These are phyloP conservation scores for Wickerhamomyces bovis DNA, from an alignment of 805 yeast species.

Conservation along the genomic window DNA sequence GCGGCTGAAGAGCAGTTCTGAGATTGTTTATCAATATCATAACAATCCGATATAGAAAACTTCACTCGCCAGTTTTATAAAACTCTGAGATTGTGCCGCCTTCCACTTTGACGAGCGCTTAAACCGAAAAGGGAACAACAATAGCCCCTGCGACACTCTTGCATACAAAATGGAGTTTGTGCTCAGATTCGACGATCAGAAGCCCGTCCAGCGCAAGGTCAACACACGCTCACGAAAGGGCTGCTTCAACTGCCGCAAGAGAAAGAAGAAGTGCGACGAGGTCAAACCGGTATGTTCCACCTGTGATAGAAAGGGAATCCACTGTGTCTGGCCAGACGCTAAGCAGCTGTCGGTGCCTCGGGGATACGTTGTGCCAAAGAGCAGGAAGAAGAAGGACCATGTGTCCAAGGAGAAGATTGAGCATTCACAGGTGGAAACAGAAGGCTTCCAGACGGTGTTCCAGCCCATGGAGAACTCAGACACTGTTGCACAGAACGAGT, in stretches of 20 bases:
- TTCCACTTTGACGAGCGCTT: background rate
- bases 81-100: background rate
- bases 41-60: too few relatives aligned
- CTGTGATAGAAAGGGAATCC: constrained; percentile 31
- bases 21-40: too few relatives aligned
- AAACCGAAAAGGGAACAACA: background rate
- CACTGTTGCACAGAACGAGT: background rate
- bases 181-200: constrained; percentile 2
- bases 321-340: constrained; percentile 22
- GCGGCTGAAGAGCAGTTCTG: too few relatives aligned
- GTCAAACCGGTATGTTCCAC: constrained; percentile 35
- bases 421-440: background rate
- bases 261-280: constrained; percentile 63
- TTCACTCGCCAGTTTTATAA: too few relatives aligned
- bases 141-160: background rate
- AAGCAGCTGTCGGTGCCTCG: background rate
- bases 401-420: background rate
- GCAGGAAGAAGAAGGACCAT: background rate
- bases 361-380: background rate
- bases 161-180: constrained; percentile 5
- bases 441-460: background rate
- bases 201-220: background rate
- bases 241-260: constrained; percentile 34
- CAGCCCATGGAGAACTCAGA: background rate
- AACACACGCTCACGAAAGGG: constrained; percentile 14